Conservation (phyloP, 2,329 filamentous ascomycete genomes). For the Delphinella strobiligena region DNA sequence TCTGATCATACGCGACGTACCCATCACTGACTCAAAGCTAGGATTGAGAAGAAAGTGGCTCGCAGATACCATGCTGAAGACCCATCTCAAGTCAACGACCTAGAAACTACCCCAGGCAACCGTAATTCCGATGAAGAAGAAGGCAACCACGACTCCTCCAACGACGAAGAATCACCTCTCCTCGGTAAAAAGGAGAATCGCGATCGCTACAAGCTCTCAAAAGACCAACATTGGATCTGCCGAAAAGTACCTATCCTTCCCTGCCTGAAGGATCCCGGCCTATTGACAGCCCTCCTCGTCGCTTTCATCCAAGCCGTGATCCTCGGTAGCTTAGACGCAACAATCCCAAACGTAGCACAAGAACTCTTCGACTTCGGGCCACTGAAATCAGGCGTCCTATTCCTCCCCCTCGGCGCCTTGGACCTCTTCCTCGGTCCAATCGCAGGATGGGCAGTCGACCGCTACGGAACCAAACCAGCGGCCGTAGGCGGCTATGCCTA, state of each 20-base stretch:
- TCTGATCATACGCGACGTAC: too few relatives aligned
- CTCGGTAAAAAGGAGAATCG: slow-evolving; percentile 25
- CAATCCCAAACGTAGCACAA: slow-evolving; percentile 32
- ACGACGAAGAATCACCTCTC: slow-evolving; percentile 24
- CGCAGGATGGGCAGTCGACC: slow-evolving; percentile 36
- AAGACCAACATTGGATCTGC: slow-evolving; percentile 27
- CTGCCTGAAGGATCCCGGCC: slow-evolving; percentile 26
- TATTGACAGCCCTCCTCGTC: slow-evolving; percentile 28
- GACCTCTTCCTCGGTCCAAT: slow-evolving; percentile 35
- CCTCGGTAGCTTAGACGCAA: slow-evolving; percentile 35
- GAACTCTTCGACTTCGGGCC: slow-evolving; percentile 33
- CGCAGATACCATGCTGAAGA: slow-evolving; percentile 27
- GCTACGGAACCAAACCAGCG: slow-evolving; percentile 31
- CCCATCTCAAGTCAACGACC: slow-evolving; percentile 10
- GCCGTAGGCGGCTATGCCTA: slow-evolving; percentile 31
- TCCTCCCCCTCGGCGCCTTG: slow-evolving; percentile 32
- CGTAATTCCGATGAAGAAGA: slow-evolving; percentile 12
- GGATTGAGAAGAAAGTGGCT: slow-evolving; percentile 53
- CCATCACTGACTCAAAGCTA: too few relatives aligned
- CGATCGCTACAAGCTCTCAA: slow-evolving; percentile 30
- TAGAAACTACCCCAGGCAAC: slow-evolving; percentile 8
- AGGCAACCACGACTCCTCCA: slow-evolving; percentile 12
- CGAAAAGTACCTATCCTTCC: slow-evolving; percentile 37
- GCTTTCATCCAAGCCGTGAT: slow-evolving; percentile 33
- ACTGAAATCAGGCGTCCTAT: slow-evolving; percentile 32